Evolutionary conservation across 208 protist species (phyloP).

Genomic region (Trypanosoma vivax): DNA sequence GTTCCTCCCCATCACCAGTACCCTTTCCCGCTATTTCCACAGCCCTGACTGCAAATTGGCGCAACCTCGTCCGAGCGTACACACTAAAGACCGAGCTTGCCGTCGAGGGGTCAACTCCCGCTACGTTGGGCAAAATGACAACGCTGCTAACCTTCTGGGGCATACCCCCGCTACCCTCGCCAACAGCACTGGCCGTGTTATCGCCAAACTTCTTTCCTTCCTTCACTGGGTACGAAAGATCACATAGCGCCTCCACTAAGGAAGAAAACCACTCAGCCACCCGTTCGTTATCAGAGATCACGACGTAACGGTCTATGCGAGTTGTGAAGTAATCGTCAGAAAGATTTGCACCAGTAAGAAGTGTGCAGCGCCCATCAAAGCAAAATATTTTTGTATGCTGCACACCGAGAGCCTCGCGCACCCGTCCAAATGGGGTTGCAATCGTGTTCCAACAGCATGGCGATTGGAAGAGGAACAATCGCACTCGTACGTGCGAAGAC

Average conservation of each 20-base stretch:
- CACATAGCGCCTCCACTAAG: slow-evolving; percentile 32
- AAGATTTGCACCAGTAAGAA: slow-evolving; percentile 93
- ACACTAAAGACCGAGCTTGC: slow-evolving; percentile 29
- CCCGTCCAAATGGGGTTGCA: slow-evolving; percentile 47
- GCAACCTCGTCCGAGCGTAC: slow-evolving; percentile 16
- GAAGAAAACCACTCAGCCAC: slow-evolving; percentile 61
- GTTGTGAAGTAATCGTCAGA: slow-evolving; percentile 92
- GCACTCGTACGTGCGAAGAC: slow-evolving; percentile 24
- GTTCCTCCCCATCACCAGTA: slow-evolving; percentile 7
- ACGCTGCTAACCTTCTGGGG: slow-evolving; percentile 49
- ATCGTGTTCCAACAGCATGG: slow-evolving; percentile 53
- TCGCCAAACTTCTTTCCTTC: slow-evolving; percentile 23
- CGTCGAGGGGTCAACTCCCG: slow-evolving; percentile 35
- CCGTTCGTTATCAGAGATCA: slow-evolving; percentile 46
- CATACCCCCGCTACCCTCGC: slow-evolving; percentile 8
- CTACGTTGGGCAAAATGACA: slow-evolving; percentile 51
- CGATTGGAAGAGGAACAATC: slow-evolving; percentile 60
- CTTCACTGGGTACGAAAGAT: slow-evolving; percentile 43
- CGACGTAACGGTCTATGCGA: slow-evolving; percentile 91
- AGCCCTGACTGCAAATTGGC: slow-evolving; percentile 28
- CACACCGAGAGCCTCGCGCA: slow-evolving; percentile 82
- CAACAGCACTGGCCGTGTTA: not conserved
- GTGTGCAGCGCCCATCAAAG: slow-evolving; percentile 79
- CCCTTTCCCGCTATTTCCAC: slow-evolving; percentile 9
- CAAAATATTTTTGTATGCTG: slow-evolving; percentile 94